phyloP scores from a whole-genome alignment of 208 protist species.

The Angomonas ambiguus region DNA sequence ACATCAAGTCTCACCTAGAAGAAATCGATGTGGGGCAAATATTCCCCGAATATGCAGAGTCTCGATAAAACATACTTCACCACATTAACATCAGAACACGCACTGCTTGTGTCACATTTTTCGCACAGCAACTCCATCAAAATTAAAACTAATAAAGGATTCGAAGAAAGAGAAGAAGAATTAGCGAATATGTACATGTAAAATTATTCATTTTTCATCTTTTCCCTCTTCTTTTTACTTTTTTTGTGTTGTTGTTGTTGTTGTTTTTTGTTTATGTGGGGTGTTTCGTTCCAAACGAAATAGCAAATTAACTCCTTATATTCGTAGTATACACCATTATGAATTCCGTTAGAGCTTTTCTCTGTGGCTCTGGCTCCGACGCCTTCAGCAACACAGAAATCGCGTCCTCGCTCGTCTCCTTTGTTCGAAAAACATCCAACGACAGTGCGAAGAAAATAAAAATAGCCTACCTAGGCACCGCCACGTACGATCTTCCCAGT shows the following conservation, averaged over 20 bases:
- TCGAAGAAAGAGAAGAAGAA: no score
- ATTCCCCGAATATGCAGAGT: background rate
- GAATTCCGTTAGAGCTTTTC: constrained; percentile 52
- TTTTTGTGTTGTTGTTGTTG: no score
- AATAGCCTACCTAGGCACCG: constrained; percentile 85
- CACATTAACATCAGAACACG: background rate
- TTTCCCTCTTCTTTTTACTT: background rate
- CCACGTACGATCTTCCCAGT: constrained; percentile 77
- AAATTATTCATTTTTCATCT: background rate
- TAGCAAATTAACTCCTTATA: background rate
- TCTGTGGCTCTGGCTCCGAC: constrained; percentile 57
- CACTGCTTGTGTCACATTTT: no score
- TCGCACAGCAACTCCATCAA: no score
- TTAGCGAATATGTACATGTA: background rate
- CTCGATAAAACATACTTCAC: background rate
- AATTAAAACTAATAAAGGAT: no score
- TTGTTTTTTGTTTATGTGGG: no score
- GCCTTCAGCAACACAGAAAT: constrained; percentile 38
- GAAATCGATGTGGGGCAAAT: background rate
- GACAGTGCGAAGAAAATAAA: constrained; percentile 17
- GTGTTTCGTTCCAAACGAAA: no score
- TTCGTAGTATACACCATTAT: constrained; percentile 2
- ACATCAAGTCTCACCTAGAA: background rate
- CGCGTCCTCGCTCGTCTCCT: constrained; percentile 54
- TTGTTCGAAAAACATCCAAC: constrained; percentile 30